Evolutionary conservation across 2,329 filamentous ascomycete genomes (phyloP).

Genomic region (Tolypocladium ophioglossoides): DNA sequence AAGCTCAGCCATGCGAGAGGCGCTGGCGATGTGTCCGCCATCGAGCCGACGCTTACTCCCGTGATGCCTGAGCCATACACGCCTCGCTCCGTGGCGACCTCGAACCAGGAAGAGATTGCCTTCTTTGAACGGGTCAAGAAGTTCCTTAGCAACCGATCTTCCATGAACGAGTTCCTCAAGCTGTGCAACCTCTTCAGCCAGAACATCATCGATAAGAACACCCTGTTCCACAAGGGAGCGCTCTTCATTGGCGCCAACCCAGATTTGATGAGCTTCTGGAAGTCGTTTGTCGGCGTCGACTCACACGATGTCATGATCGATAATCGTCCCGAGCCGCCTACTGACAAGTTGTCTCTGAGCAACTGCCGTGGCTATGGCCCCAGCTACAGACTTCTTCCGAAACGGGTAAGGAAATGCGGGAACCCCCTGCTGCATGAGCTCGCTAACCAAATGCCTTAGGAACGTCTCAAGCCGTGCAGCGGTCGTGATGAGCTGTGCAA

Average conservation of each 20-base stretch:
- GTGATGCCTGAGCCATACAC: slow-evolving; percentile 79
- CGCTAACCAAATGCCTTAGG: slow-evolving; percentile 29
- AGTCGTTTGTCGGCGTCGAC: slow-evolving; percentile 69
- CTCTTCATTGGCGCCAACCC: slow-evolving; percentile 80
- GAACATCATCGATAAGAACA: slow-evolving; percentile 78
- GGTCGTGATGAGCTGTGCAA: slow-evolving; percentile 92
- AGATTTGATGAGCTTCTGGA: slow-evolving; percentile 85
- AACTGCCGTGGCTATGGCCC: slow-evolving; percentile 94
- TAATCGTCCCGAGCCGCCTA: slow-evolving; percentile 64
- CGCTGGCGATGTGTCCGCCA: slow-evolving; percentile 45
- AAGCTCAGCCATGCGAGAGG: slow-evolving; percentile 64
- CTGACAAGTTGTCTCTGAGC: slow-evolving; percentile 78
- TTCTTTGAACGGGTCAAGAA: slow-evolving; percentile 98
- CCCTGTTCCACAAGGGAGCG: slow-evolving; percentile 71
- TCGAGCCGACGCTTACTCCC: slow-evolving; percentile 83
- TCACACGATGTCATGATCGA: slow-evolving; percentile 69
- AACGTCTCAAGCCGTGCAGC: slow-evolving; percentile 83
- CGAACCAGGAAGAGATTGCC: slow-evolving; percentile 72
- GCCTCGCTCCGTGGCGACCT: slow-evolving; percentile 61
- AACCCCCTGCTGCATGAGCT: neutral
- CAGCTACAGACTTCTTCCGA: slow-evolving; percentile 86
- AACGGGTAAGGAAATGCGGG: slow-evolving; percentile 43
- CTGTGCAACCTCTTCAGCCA: slow-evolving; percentile 92
- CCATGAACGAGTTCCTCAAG: slow-evolving; percentile 93
- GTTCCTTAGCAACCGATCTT: slow-evolving; percentile 82